Evolutionary conservation across 768 basidiomycete species (phyloP).

Genomic region (Xerocomellus amylosporus): DNA sequence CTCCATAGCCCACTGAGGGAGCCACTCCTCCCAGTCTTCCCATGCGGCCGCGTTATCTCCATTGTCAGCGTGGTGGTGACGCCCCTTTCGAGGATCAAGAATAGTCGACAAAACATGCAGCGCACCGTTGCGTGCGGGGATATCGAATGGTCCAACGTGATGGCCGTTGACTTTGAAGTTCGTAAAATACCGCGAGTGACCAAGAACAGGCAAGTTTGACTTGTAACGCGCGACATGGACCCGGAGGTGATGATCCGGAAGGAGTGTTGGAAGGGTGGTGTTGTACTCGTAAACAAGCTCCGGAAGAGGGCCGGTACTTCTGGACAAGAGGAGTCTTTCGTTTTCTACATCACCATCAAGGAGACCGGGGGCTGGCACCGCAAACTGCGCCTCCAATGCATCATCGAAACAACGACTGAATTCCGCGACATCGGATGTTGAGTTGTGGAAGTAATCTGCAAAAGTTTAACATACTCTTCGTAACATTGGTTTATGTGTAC

Average conservation of each 20-base stretch:
- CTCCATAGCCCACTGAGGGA: conserved; percentile 14
- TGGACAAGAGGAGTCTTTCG: neutral
- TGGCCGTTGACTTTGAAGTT: conserved; percentile 9
- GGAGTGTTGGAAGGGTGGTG: conserved; percentile 11
- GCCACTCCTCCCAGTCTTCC: conserved; percentile 16
- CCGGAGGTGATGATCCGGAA: neutral
- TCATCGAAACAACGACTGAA: neutral
- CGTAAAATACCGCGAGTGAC: conserved; percentile 6
- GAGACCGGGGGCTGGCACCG: neutral
- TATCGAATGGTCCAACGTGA: conserved; percentile 6
- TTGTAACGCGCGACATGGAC: conserved; percentile 13
- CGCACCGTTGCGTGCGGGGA: conserved; percentile 14
- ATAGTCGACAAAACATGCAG: conserved; percentile 10
- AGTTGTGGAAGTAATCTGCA: conserved; percentile 13
- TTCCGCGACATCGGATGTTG: neutral
- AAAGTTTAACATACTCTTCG: neutral
- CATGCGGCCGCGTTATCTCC: neutral
- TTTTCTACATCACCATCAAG: neutral
- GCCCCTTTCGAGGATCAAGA: conserved; percentile 13
- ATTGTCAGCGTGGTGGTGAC: neutral
- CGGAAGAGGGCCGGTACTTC: neutral
- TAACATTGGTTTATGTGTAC: neutral
- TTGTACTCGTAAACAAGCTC: conserved; percentile 16
- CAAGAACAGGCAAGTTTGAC: neutral
- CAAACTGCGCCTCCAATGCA: neutral